Percentiles rank a stretch among this genome's conserved stretches.
Conservation (phyloP, 2,329 filamentous ascomycete genomes). For the Ascochyta rabiei region DNA sequence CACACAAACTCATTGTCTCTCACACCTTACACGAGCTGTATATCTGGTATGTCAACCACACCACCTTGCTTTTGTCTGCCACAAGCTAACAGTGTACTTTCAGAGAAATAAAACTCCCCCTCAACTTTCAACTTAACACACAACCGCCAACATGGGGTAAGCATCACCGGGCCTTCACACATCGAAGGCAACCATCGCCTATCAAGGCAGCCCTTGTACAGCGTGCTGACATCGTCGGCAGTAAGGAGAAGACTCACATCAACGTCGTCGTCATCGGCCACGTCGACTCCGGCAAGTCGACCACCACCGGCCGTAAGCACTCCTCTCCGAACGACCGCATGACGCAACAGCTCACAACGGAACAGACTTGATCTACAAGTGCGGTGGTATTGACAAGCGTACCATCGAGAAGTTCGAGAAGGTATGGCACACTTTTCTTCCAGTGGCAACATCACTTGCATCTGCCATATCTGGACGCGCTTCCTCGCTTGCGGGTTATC, state of each 20-base stretch:
- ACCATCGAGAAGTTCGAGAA: conserved; percentile 99
- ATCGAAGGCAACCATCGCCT: background rate
- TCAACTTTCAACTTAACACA: conserved; percentile 41
- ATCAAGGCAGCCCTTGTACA: conserved; percentile 10
- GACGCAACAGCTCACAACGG: conserved; percentile 42
- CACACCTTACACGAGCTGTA: conserved; percentile 10
- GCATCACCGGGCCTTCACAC: conserved; percentile 36
- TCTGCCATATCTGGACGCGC: conserved; percentile 27
- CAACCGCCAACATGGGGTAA: conserved; percentile 67
- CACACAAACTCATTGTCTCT: background rate
- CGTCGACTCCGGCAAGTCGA: conserved; percentile 99
- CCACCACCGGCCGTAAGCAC: conserved; percentile 80
- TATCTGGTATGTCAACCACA: background rate
- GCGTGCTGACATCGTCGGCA: conserved; percentile 52
- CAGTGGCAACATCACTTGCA: conserved; percentile 12
- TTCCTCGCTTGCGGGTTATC: conserved; percentile 32
- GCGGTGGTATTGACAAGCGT: conserved; percentile 99
- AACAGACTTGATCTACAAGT: conserved; percentile 99
- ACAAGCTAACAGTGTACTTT: background rate
- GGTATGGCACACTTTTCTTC: conserved; percentile 62
- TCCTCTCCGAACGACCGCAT: conserved; percentile 37
- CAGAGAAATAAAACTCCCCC: conserved; percentile 12
- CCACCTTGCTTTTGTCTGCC: background rate
- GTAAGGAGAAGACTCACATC: conserved; percentile 96
- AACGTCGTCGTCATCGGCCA: conserved; percentile 98